phyloP scores from a whole-genome alignment of 176 grass and related monocot genomes.

The Ensete glaucum region DNA sequence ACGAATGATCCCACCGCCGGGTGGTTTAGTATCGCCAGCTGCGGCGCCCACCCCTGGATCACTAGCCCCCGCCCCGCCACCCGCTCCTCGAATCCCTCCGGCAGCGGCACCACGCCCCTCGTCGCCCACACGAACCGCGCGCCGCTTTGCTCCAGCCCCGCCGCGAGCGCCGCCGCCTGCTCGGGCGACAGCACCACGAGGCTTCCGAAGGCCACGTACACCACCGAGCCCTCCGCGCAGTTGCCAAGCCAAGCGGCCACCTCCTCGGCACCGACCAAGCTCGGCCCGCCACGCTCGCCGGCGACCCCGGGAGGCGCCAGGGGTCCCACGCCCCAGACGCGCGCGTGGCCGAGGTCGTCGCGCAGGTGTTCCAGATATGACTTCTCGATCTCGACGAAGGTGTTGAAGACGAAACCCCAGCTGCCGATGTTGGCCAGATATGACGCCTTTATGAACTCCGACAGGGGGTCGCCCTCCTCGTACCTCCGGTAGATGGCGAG shows the following conservation, averaged over 20 bases:
- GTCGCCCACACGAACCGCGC: constrained; percentile 45
- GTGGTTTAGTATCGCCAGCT: constrained; percentile 54
- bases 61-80: constrained; percentile 32
- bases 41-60: constrained; percentile 55
- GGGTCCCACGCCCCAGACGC: neutral
- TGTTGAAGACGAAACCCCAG: constrained; percentile 29
- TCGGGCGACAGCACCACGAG: neutral
- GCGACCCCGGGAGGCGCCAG: neutral
- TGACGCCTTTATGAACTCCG: neutral
- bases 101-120: constrained; percentile 19
- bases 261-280: neutral
- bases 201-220: constrained; percentile 7
- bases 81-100: constrained; percentile 43
- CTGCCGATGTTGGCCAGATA: constrained; percentile 14
- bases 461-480: neutral
- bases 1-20: constrained; percentile 52
- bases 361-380: neutral
- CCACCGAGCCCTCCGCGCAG: constrained; percentile 2
- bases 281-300: neutral
- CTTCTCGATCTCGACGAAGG: constrained; percentile 7
- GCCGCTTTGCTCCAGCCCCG: constrained; percentile 26
- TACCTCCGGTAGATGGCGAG: neutral
- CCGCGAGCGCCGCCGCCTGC: constrained; percentile 17
- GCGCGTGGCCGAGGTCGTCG: neutral
- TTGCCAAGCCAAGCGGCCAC: neutral